Base-by-base conservation (phyloP, 164 flowering plant species). In the Magnolia officinalis region DNA sequence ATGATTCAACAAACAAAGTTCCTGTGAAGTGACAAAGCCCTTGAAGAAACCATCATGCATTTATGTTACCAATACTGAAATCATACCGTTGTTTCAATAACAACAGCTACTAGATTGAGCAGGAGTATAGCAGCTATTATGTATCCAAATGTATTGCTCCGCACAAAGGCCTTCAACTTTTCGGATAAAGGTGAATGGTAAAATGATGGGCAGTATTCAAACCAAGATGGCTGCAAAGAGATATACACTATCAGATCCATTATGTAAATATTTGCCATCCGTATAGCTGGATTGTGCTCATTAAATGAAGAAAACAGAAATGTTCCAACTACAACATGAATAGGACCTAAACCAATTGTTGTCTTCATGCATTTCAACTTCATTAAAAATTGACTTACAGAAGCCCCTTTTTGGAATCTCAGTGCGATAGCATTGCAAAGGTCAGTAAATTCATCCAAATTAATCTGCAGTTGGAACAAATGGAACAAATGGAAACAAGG, bases 81-180 rank as follows among this genome's bases (percentile, higher is more conserved):
- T 55, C 87, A 74, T 90, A 96, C 99, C 95, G 95, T 91, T 75
- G 99, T 91, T 86, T 96, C 99, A 80, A 90, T 82, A 71, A 92
- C 80, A 55, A 96, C 99, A 66, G 98, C 88, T 76, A 85, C 81
- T 24, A 96, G 82, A 81, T 96, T 96, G 79, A 96, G 72, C 69
- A 92, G 11, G 45, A 96, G 93, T 73, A 96, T 71, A 81, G 82
- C 84, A 70, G 86, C 90, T 76, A 94, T 69, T 6, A 87, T 67
- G 80, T 96, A 89, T 76, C 88, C 97, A 84, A 96, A 96, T 73
- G 66, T 87, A 66, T 91, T 80, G 76, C 96, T 82, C 66, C 86
- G 86, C 68, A 94, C 91, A 83, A 96, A 91, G 76, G 81, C 79
- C 86, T 91, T 96, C 85, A 96, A 77, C 82, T 80, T 87, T 73